These are phyloP conservation scores for Uronychia setigera DNA, from an alignment of 73 alveolate genomes.

Conservation along the genomic window DNA sequence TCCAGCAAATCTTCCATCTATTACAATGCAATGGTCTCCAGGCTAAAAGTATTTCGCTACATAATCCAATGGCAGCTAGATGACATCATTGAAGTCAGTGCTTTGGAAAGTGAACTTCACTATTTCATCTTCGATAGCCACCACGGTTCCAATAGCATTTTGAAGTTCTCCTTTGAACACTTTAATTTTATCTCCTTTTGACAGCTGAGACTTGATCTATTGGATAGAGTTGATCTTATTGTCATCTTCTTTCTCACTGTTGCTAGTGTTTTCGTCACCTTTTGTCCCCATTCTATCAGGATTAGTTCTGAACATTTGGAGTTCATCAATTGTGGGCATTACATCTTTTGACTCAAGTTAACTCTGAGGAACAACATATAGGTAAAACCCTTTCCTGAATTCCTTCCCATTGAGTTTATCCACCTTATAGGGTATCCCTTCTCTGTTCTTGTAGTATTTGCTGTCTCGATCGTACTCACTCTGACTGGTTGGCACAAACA, in stretches of 20 bases:
- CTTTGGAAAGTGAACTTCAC: slow-evolving; percentile 61
- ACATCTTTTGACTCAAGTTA: slow-evolving; percentile 67
- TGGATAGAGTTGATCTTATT: background rate
- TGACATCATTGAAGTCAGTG: slow-evolving; percentile 48
- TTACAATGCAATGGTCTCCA: slow-evolving; percentile 80
- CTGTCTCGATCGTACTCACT: slow-evolving; percentile 9
- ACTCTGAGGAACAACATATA: slow-evolving; percentile 52
- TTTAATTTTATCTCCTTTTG: slow-evolving; percentile 87
- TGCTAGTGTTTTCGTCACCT: background rate
- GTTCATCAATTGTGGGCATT: slow-evolving; percentile 80
- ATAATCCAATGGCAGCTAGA: slow-evolving; percentile 50
- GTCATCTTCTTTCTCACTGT: background rate
- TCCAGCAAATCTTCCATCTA: slow-evolving; percentile 79
- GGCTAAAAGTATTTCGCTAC: slow-evolving; percentile 78
- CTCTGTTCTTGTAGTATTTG: slow-evolving; percentile 21
- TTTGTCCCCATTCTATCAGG: background rate
- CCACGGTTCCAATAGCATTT: slow-evolving; percentile 78
- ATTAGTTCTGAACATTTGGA: slow-evolving; percentile 49
- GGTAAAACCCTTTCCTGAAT: slow-evolving; percentile 74
- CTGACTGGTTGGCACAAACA: slow-evolving; percentile 49
- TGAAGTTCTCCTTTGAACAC: slow-evolving; percentile 79
- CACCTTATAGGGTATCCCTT: slow-evolving; percentile 50
- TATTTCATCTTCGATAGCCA: slow-evolving; percentile 65
- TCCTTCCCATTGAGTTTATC: background rate
- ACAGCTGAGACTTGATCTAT: slow-evolving; percentile 6